phyloP scores from a whole-genome alignment of 2,329 filamentous ascomycete genomes.

The Boeremia exigua region DNA sequence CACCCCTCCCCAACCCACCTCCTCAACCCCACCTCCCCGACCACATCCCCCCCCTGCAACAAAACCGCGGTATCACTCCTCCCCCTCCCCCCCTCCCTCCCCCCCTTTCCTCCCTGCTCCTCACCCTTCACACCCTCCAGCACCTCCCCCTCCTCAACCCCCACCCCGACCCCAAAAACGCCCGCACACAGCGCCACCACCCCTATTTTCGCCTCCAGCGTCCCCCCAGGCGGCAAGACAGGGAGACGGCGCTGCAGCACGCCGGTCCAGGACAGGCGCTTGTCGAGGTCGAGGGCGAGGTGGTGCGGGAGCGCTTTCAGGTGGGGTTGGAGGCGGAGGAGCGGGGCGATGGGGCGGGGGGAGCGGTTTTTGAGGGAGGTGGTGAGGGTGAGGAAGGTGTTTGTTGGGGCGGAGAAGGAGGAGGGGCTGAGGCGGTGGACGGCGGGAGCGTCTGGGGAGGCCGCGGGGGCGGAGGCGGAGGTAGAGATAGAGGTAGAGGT shows the following conservation, averaged over 20 bases:
- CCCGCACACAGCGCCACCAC: conserved; percentile 79
- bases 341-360: conserved; percentile 68
- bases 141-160: conserved; percentile 78
- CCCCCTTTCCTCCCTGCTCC: background rate
- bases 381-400: conserved; percentile 72
- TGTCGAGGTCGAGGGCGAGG: conserved; percentile 79
- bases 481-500: background rate
- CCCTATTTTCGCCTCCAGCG: conserved; percentile 68
- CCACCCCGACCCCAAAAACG: conserved; percentile 80
- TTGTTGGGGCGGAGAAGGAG: conserved; percentile 58
- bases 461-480: background rate
- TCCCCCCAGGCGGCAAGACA: conserved; percentile 64
- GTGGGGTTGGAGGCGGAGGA: conserved; percentile 78
- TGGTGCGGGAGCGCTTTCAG: conserved; percentile 75
- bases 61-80: conserved; percentile 36
- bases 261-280: conserved; percentile 85
- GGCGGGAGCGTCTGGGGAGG: background rate
- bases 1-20: conserved; percentile 55
- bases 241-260: conserved; percentile 78
- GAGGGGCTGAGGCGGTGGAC: conserved; percentile 51
- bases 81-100: conserved; percentile 21
- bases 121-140: conserved; percentile 28
- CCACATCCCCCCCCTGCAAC: conserved; percentile 34
- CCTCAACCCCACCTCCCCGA: conserved; percentile 48
- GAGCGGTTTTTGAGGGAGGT: conserved; percentile 80